These are phyloP conservation scores for Rhynchospora pubera DNA, from an alignment of 176 grass and related monocot genomes.

Conservation along the genomic window DNA sequence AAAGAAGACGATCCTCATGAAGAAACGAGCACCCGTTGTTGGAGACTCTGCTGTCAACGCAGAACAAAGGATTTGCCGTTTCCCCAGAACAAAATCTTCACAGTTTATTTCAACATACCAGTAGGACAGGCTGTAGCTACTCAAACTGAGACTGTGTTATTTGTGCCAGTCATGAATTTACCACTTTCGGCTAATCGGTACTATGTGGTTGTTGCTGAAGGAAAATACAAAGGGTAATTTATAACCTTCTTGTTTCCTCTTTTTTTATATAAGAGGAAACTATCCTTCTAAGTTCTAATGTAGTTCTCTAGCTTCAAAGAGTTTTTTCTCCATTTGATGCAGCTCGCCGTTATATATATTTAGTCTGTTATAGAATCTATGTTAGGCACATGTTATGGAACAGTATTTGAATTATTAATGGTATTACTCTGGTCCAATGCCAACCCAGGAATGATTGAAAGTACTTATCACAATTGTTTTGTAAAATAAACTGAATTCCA, in stretches of 20 bases:
- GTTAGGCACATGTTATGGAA: background rate
- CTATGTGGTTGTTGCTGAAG: conserved; percentile 34
- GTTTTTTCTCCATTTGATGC: background rate
- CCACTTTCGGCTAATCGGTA: conserved; percentile 45
- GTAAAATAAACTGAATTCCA: background rate
- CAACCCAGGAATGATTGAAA: background rate
- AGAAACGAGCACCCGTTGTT: conserved; percentile 20
- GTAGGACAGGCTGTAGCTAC: background rate
- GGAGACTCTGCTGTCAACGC: conserved; percentile 19
- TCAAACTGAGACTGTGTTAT: conserved; percentile 36
- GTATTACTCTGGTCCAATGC: background rate
- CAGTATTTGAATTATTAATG: background rate
- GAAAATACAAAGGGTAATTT: conserved; percentile 30
- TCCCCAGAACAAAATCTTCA: conserved; percentile 48
- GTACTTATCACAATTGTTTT: background rate
- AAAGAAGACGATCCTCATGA: conserved; percentile 19
- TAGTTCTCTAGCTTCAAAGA: background rate
- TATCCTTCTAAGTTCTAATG: background rate
- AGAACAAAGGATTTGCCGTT: conserved; percentile 40
- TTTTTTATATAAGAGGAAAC: too few relatives aligned
- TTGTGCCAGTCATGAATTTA: conserved; percentile 49
- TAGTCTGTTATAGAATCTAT: background rate
- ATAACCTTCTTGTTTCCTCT: background rate
- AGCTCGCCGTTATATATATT: background rate
- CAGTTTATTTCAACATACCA: background rate